Percentiles rank a stretch among this genome's conserved stretches.
phyloP scores from a whole-genome alignment of 768 basidiomycete species.

The Chalciporus chontae region DNA sequence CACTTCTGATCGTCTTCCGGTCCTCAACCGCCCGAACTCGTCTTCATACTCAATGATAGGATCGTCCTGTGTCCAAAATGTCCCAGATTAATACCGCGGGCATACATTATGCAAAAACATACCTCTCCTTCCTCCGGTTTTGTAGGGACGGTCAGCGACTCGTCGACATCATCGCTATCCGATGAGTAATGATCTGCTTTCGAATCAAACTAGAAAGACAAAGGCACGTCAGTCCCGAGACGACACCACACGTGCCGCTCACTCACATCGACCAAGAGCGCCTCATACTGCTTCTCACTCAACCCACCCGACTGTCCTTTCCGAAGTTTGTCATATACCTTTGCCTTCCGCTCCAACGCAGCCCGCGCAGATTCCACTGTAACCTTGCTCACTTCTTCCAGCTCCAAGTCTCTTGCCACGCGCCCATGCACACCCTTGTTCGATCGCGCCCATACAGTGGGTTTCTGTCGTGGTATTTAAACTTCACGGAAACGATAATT shows the following conservation, averaged over 20 bases:
- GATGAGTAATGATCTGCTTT: conserved; percentile 57
- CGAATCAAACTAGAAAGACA: conserved; percentile 55
- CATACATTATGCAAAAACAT: conserved; percentile 3
- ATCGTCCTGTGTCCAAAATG: conserved; percentile 48
- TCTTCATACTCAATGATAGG: conserved; percentile 84
- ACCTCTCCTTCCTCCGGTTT: conserved; percentile 39
- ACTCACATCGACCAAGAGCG: conserved; percentile 75
- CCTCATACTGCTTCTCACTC: conserved; percentile 68
- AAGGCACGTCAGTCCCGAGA: not conserved
- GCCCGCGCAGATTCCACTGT: conserved; percentile 72
- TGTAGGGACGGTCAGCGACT: conserved; percentile 63
- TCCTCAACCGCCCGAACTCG: conserved; percentile 79
- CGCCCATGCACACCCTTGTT: conserved; percentile 72
- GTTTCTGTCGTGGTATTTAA: conserved; percentile 48
- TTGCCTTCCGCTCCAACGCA: conserved; percentile 71
- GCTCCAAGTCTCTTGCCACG: conserved; percentile 63
- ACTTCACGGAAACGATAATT: not conserved
- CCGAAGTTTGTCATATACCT: conserved; percentile 74
- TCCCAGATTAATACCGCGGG: not conserved
- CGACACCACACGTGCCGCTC: not conserved
- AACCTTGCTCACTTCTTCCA: conserved; percentile 64
- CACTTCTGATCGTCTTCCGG: conserved; percentile 67
- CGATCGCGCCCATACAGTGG: conserved; percentile 69
- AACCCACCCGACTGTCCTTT: conserved; percentile 79
- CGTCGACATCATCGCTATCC: conserved; percentile 76